Evolutionary conservation across 2,329 filamentous ascomycete species (phyloP).

Genomic region (Botrytis fabae): DNA sequence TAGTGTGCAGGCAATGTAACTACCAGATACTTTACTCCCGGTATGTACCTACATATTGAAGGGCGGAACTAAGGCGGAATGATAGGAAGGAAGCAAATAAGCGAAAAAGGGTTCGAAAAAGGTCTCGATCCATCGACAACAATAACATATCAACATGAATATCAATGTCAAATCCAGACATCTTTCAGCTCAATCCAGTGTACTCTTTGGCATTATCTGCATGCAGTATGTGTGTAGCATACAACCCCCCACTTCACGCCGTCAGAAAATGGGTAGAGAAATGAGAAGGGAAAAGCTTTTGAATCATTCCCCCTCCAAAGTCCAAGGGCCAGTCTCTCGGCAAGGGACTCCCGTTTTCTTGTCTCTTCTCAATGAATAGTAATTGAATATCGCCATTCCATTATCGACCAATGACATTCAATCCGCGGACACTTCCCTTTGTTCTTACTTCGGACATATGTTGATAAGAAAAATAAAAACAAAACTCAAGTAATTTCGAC

Average conservation of each 20-base stretch:
- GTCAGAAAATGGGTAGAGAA: too few relatives aligned
- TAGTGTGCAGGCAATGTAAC: background rate
- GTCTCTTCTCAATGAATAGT: background rate
- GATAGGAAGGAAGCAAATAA: constrained; percentile 3
- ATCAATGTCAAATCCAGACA: background rate
- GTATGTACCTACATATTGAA: background rate
- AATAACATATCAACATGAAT: background rate
- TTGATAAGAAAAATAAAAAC: background rate
- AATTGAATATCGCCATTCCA: background rate
- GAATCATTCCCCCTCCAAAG: background rate
- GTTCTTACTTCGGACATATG: background rate
- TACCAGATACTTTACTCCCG: too few relatives aligned
- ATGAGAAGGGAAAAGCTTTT: background rate
- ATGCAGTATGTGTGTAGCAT: background rate
- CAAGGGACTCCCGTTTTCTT: constrained; percentile 1
- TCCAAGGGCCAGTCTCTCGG: background rate
- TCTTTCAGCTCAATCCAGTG: background rate
- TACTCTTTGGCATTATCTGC: background rate
- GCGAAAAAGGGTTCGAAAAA: background rate
- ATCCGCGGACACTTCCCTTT: background rate
- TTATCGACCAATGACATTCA: background rate
- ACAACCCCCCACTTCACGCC: background rate
- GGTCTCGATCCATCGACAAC: background rate
- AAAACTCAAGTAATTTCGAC: background rate
- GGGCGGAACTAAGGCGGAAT: background rate